Evolutionary conservation across 1,284 basidiomycete genomes (phyloP), one percentile per base, ranked within the genome.

Genomic region (Heliocybe sulcata): DNA sequence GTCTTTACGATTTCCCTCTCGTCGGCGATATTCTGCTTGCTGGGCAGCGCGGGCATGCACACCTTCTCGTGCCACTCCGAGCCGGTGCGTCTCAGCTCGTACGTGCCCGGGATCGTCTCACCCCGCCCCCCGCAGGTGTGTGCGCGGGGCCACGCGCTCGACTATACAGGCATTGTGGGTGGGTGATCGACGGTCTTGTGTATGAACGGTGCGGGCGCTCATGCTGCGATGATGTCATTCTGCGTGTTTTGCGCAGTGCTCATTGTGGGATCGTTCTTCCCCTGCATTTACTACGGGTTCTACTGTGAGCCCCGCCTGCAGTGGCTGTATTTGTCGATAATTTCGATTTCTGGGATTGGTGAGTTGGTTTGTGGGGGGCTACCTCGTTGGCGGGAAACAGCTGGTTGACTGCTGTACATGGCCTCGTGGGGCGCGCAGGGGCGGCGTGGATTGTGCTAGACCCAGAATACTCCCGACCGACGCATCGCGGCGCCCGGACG

Each of bases 201-300:
- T 42, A 20, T 42, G 38, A n/a, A 16, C 38, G 4, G 8, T n/a
- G 4, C 38, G 51, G 25, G n/a, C 35, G 49, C 35, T 54, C 45
- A 19, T 50, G 10, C 11, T 48, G 25, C 25, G 14, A 50, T 54
- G 26, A 33, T 54, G 47, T 57, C 20, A 49, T 49, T 45, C 35
- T n/a, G 12, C 35, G 9, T 45, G 45, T 49, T 56, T 1, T 35
- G 56, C 58, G 54, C 53, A 77, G 72, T 77, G 31, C 74, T 85
- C 35, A 95, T 81, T 54, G 85, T 92, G 45, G 93, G 93, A 45
- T 92, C 90, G 27, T 90, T 90, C 67, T 82, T 87, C 59, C 89
- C 91, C 1, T 82, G 79, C 58, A 73, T 90, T 38, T 84, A 83
- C 64, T 89, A 87, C 63, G 83, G 80, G 1, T 90, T 90, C 69